Percentiles rank a stretch among this genome's conserved stretches.
phyloP scores from a whole-genome alignment of 1,139 yeast species.

The Lodderomyces beijingensis region DNA sequence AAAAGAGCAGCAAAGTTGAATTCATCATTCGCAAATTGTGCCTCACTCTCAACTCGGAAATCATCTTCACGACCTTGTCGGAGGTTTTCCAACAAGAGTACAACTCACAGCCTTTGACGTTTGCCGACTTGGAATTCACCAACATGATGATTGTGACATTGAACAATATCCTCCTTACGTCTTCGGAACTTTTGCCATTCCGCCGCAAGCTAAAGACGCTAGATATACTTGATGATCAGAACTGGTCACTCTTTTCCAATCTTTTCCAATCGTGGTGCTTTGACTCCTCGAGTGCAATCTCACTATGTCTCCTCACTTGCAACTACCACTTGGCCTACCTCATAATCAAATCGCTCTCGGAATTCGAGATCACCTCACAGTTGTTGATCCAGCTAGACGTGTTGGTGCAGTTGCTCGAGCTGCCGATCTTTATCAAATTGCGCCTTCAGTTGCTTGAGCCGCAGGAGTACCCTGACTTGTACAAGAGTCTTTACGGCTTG shows the following conservation, averaged over 20 bases:
- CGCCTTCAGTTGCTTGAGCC: constrained; percentile 88
- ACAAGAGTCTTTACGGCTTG: constrained; percentile 86
- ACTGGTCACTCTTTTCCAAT: constrained; percentile 68
- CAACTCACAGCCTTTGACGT: not conserved
- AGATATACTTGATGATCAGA: constrained; percentile 41
- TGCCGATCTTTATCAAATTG: constrained; percentile 86
- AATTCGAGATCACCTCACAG: constrained; percentile 68
- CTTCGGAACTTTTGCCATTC: constrained; percentile 71
- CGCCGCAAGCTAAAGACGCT: constrained; percentile 60
- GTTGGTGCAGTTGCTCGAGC: constrained; percentile 67
- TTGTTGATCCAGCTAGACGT: constrained; percentile 75
- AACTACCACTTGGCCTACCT: constrained; percentile 85
- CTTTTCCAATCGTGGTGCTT: constrained; percentile 91
- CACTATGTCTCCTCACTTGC: constrained; percentile 81
- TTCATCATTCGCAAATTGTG: constrained; percentile 83
- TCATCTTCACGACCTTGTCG: constrained; percentile 78
- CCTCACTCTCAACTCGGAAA: constrained; percentile 73
- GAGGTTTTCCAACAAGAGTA: constrained; percentile 45
- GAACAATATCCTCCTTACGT: constrained; percentile 82
- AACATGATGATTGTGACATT: constrained; percentile 81
- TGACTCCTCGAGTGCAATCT: constrained; percentile 83
- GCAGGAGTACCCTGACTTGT: constrained; percentile 72
- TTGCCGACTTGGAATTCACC: constrained; percentile 60
- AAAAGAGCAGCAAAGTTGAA: constrained; percentile 58
- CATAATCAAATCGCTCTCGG: constrained; percentile 70